phyloP scores from a whole-genome alignment of 148 eudicot genomes.

The Diospyros lotus region DNA sequence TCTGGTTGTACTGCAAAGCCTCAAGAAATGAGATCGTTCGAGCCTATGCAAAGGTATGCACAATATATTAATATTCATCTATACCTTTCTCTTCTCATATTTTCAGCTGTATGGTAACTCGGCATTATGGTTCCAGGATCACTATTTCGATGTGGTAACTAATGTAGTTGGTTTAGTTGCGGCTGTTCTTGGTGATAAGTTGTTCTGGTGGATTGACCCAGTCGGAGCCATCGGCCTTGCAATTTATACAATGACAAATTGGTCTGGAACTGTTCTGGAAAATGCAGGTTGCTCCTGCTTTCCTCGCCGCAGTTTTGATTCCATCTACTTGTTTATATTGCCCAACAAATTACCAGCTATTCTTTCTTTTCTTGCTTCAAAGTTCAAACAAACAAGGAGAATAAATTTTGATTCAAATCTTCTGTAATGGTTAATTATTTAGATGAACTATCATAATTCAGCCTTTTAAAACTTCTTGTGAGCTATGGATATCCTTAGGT shows the following conservation, averaged over 20 bases:
- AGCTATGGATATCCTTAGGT: too few species aligned
- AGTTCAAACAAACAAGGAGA: too few species aligned
- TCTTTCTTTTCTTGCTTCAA: too few species aligned
- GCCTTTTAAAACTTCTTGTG: too few species aligned
- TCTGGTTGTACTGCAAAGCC: slow-evolving; percentile 80
- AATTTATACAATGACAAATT: slow-evolving; percentile 70
- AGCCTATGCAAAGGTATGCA: slow-evolving; percentile 86
- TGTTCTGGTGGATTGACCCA: slow-evolving; percentile 95
- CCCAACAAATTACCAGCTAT: neutral
- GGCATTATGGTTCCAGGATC: slow-evolving; percentile 47
- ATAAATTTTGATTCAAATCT: too few species aligned
- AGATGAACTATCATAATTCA: too few species aligned
- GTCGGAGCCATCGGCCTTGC: slow-evolving; percentile 85
- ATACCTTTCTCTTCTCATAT: neutral
- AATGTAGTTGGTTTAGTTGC: slow-evolving; percentile 85
- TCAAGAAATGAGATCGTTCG: slow-evolving; percentile 81
- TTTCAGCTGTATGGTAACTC: neutral
- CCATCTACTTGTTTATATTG: neutral
- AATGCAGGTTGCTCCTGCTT: slow-evolving; percentile 65
- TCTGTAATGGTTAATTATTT: too few species aligned
- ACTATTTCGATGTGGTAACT: slow-evolving; percentile 88
- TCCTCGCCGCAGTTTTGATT: neutral
- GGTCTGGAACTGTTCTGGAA: slow-evolving; percentile 91
- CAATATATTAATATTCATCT: neutral
- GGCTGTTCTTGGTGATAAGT: slow-evolving; percentile 81